Evolutionary conservation across 805 yeast species (phyloP), one percentile per base, ranked within the genome.

Genomic region (Dipodascopsis uninucleata): DNA sequence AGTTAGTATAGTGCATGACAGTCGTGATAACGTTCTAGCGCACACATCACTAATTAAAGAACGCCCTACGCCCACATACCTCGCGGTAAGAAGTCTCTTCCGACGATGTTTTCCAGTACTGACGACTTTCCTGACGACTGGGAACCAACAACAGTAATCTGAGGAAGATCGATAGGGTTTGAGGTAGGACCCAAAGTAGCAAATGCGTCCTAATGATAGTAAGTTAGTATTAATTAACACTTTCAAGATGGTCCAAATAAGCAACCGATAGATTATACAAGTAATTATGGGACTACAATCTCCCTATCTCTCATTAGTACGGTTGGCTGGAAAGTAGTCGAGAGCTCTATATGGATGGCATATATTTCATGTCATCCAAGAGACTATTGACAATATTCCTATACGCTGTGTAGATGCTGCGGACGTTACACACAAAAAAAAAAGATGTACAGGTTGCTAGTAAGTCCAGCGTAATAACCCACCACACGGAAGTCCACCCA

Each of bases 181-280:
- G 94, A 78, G 21, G 94, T 93, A 23, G 89, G 89, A 20, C 97
- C 97, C 34, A 90, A 75, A 8, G 96, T 95, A 23, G 97, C 95
- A 62, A 93, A 77, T n/a, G 96, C 98, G 65, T 90, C 97, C 70
- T 89, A 94, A 4, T 86, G 75, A 22, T 17, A 17, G 28, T 17
- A 26, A 37, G 31, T 24, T 9, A 21, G 10, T 18, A 16, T 16
- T n/a, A 22, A 36, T 4, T 14, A 34, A 10, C 2, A 29, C 12
- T 2, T n/a, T 25, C 28, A 21, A 33, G 3, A 2, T 18, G 16
- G 18, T 14, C 45, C 20, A 18, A 17, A 10, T 22, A n/a, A 23
- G 14, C 16, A 4, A 9, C 4, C 16, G 23, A 16, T 16, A 20
- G 20, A 9, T 9, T n/a, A n/a, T n/a, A n/a, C n/a, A n/a, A n/a